phyloP scores from a whole-genome alignment of 495 filamentous ascomycete genomes.

The Penicillium crystallinum region DNA sequence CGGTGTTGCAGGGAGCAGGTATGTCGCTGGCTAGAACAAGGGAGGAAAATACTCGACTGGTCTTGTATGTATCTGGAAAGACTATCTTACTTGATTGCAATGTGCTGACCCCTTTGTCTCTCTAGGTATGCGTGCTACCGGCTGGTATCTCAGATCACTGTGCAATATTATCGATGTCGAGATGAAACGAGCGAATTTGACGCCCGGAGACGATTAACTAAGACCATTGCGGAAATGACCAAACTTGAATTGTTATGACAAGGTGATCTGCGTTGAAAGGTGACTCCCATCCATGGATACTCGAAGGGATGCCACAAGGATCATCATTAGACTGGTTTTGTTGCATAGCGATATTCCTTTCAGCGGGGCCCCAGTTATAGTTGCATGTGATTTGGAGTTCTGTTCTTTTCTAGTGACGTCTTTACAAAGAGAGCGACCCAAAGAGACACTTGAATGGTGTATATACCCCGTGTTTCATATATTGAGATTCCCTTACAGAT shows the following conservation, averaged over 20 bases:
- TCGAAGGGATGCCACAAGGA: constrained; percentile 6
- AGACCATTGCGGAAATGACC: constrained; percentile 24
- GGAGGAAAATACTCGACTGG: constrained; percentile 25
- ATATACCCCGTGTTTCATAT: neutral
- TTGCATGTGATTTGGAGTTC: constrained; percentile 15
- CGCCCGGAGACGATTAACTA: constrained; percentile 34
- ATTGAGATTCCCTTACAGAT: too few relatives aligned
- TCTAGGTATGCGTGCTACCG: constrained; percentile 42
- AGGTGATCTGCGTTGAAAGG: neutral
- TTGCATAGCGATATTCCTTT: neutral
- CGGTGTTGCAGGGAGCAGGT: constrained; percentile 38
- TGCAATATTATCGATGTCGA: constrained; percentile 39
- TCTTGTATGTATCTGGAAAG: constrained; percentile 29
- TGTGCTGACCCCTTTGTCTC: constrained; percentile 1
- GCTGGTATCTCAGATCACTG: constrained; percentile 31
- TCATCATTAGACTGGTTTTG: constrained; percentile 1
- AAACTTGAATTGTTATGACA: constrained; percentile 2
- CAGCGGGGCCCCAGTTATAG: neutral
- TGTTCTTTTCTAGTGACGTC: neutral
- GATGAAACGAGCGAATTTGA: constrained; percentile 35
- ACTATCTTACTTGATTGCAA: neutral
- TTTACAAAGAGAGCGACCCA: neutral
- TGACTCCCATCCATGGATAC: constrained; percentile 2
- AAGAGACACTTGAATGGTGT: neutral
- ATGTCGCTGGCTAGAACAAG: constrained; percentile 17